Evolutionary conservation across 2,329 filamentous ascomycete species (phyloP), one percentile per base, ranked within the genome.

Genomic region (Trichophyton mentagrophytes): DNA sequence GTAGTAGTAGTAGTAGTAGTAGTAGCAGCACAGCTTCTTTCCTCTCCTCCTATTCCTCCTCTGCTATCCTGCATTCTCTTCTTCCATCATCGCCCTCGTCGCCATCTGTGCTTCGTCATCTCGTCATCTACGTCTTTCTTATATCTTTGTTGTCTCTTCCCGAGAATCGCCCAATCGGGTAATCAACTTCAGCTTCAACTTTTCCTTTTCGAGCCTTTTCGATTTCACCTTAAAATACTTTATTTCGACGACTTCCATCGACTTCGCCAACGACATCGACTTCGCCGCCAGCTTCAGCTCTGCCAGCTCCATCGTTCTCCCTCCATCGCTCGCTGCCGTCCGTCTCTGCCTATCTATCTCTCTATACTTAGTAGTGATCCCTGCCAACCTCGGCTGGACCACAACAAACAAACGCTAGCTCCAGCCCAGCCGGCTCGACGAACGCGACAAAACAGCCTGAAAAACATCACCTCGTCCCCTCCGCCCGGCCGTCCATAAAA

Each of bases 381-480:
- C 25, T 51, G 20, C 46, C 46, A 51, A 51, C 46, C 46, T 51
- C 46, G 46, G 46, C 46, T 51, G 46, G 46, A n/a, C 25, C 46
- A 51, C 46, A 51, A 51, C 46, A 51, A 51, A 51, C 46, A 51
- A 51, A 44, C 46, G 46, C 46, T 51, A 51, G 46, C 46, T 51
- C 46, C 20, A 44, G 40, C 20, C 46, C 46, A 22, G 46, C 46
- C 20, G 20, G 20, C 44, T 47, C 44, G 33, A 38, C 38, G 46
- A 51, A 27, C 46, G 46, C 46, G 46, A 51, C 46, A 11, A 49
- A 25, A 9, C 22, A 13, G 33, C 33, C 33, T 38, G 20, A 22
- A 51, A 51, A 51, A 11, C 20, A 15, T 22, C 46, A 22, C 25
- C 13, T 25, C 46, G 20, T 25, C 46, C 46, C 20, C 20, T 25